A percentile compares a stretch with the other conserved stretches of the same genome.
These are phyloP conservation scores for Solanum lignicaule DNA, from an alignment of 257 asterid species.

Conservation along the genomic window DNA sequence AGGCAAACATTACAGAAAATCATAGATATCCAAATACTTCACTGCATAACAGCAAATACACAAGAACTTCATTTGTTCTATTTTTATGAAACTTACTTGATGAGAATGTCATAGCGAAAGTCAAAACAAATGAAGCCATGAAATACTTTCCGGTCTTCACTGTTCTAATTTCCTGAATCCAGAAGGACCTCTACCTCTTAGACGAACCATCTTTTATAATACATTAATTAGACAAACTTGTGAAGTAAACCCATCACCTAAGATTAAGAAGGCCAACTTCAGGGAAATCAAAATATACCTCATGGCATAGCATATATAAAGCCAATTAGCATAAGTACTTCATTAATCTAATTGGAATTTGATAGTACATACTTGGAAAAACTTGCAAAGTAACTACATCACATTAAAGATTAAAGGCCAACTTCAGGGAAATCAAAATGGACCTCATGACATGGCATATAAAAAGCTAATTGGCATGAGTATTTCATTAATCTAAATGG, in stretches of 20 bases:
- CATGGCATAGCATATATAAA: not conserved
- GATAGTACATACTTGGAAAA: not conserved
- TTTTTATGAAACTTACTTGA: not conserved
- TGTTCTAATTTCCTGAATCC: not conserved
- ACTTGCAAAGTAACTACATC: not conserved
- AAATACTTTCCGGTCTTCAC: not conserved
- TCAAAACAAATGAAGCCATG: not conserved
- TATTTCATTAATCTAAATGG: not conserved
- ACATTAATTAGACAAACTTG: not conserved
- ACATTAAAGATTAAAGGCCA: not conserved
- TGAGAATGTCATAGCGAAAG: not conserved
- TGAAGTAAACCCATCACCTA: not conserved
- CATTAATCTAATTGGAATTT: not conserved
- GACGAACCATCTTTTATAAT: not conserved
- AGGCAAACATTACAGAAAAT: not conserved
- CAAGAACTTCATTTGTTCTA: not conserved
- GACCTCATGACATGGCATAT: not conserved
- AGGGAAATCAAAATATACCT: not conserved
- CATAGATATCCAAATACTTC: not conserved
- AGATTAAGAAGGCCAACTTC: not conserved
- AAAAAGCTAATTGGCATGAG: not conserved
- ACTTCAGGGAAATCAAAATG: not conserved
- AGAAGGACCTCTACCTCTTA: not conserved
- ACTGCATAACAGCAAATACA: not conserved
- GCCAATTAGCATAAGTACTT: not conserved